Conservation (phyloP, 2,329 filamentous ascomycete species). For the Cucurbitaria berberidis region DNA sequence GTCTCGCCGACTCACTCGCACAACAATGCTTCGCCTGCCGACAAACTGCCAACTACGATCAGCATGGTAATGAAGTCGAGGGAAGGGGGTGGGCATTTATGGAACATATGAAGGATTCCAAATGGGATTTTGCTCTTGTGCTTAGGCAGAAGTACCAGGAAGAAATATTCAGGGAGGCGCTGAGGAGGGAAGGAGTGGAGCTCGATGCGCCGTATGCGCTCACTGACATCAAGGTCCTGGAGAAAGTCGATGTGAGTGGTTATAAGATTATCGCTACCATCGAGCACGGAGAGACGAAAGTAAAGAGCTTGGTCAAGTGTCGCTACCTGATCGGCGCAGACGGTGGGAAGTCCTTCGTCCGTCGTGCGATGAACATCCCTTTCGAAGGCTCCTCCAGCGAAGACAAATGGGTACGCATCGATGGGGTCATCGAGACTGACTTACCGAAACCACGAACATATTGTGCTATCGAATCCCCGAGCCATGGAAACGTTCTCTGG, state of each 20-base stretch:
- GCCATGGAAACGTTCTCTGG: constrained; percentile 64
- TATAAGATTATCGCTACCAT: constrained; percentile 40
- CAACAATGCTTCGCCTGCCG: constrained; percentile 62
- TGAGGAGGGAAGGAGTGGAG: constrained; percentile 46
- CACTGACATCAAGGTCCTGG: constrained; percentile 47
- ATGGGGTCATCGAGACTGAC: constrained; percentile 58
- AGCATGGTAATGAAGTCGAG: constrained; percentile 52
- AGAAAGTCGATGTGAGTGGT: constrained; percentile 30
- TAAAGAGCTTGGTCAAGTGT: constrained; percentile 44
- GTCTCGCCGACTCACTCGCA: constrained; percentile 56
- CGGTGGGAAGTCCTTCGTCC: constrained; percentile 58
- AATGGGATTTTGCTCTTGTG: constrained; percentile 61
- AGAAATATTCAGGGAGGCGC: constrained; percentile 56
- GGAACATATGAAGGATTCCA: constrained; percentile 60
- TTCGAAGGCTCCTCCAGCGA: constrained; percentile 59
- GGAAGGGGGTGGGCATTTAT: constrained; percentile 61
- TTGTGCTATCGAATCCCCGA: constrained; percentile 58
- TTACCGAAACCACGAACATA: constrained; percentile 57
- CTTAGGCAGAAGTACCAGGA: constrained; percentile 63
- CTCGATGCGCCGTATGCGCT: constrained; percentile 49
- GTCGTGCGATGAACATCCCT: constrained; percentile 54
- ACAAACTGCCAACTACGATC: constrained; percentile 57
- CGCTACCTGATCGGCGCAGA: constrained; percentile 61
- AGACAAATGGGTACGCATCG: constrained; percentile 62
- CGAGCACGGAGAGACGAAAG: constrained; percentile 33